Conservation (phyloP, 768 basidiomycete genomes). For the Suillus sp. region DNA sequence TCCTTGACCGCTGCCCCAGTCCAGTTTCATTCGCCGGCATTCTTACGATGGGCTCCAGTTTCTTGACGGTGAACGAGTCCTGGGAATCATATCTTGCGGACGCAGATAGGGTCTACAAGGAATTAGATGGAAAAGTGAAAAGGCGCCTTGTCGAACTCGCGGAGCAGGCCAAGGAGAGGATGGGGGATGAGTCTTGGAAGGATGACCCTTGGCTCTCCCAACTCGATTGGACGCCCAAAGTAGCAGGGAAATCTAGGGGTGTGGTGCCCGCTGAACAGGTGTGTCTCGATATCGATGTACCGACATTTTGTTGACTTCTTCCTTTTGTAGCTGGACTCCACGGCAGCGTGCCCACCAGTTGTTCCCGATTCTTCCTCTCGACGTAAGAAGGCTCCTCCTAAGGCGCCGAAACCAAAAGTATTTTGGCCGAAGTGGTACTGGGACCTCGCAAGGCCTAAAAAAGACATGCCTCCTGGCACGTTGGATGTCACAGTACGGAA, state of each 20-base stretch:
- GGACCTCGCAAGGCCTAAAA: constrained; percentile 80
- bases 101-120: constrained; percentile 76
- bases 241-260: constrained; percentile 68
- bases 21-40: constrained; percentile 93
- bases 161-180: constrained; percentile 50
- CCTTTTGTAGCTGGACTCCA: constrained; percentile 67
- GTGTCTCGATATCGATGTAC: neutral
- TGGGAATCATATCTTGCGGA: constrained; percentile 84
- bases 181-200: constrained; percentile 58
- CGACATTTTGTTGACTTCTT: constrained; percentile 14
- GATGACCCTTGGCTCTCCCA: constrained; percentile 85
- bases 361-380: constrained; percentile 9
- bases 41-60: constrained; percentile 88
- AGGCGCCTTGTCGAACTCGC: constrained; percentile 69
- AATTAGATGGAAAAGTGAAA: constrained; percentile 66
- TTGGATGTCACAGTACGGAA: constrained; percentile 86
- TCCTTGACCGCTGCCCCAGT: constrained; percentile 81
- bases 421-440: constrained; percentile 98
- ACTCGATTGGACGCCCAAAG: constrained; percentile 94
- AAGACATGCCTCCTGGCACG: constrained; percentile 63
- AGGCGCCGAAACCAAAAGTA: constrained; percentile 46
- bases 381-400: constrained; percentile 33
- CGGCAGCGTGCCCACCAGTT: constrained; percentile 8
- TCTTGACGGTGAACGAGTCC: constrained; percentile 85
- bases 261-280: constrained; percentile 40